Conservation (phyloP, 2,329 filamentous ascomycete genomes). For the Aspergillus pseudoglaucus region DNA sequence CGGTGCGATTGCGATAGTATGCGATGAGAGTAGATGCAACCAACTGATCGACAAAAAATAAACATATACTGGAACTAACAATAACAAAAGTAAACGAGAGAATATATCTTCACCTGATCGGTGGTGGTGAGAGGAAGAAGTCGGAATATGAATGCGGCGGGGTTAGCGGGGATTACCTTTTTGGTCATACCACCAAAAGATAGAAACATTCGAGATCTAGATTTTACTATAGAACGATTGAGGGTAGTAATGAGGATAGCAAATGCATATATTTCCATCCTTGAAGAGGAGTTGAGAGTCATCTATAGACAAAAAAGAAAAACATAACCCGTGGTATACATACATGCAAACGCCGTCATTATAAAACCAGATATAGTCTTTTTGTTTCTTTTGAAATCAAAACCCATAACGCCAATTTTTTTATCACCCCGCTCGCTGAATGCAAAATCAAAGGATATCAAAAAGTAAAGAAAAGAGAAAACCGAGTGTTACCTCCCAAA, state of each 20-base stretch:
- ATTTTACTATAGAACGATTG: no score
- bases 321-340: conserved; percentile 13
- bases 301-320: conserved; percentile 15
- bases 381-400: conserved; percentile 3
- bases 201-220: no score
- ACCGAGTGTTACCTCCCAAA: conserved; percentile 19
- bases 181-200: no score
- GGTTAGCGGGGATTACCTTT: no score
- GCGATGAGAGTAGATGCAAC: neutral
- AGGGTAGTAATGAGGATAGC: no score
- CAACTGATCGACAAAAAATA: neutral
- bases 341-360: conserved; percentile 9
- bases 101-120: no score
- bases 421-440: conserved; percentile 13
- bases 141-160: no score
- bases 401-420: conserved; percentile 11
- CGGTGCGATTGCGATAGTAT: neutral
- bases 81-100: no score
- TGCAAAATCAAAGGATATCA: conserved; percentile 11
- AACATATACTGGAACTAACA: neutral
- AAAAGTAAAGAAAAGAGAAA: conserved; percentile 3
- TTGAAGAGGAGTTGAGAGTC: conserved; percentile 20
- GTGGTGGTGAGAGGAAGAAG: no score
- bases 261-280: conserved; percentile 1
- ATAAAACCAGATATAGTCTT: neutral